Percentiles rank a stretch among this genome's conserved stretches.
Evolutionary conservation across 129 eudicot species (phyloP).

Genomic region (Erigeron canadensis): DNA sequence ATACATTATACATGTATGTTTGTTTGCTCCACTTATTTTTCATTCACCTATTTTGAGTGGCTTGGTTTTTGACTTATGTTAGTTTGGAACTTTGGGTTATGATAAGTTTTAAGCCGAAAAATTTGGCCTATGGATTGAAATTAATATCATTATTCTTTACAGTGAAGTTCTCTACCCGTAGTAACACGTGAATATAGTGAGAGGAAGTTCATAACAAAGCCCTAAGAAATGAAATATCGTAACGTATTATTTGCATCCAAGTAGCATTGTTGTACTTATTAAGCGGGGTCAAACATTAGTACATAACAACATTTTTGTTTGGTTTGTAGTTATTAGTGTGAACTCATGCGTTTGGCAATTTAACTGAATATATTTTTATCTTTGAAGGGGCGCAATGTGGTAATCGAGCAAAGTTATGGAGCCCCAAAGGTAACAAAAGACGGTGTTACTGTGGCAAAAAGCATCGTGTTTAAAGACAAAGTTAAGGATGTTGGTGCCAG

Average conservation of each 20-base stretch:
- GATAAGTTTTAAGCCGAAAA: no score
- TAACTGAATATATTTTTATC: neutral
- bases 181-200: neutral
- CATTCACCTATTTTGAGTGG: no score
- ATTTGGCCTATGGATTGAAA: neutral
- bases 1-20: no score
- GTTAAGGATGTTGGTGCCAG: conserved; percentile 72
- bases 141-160: neutral
- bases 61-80: no score
- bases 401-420: conserved; percentile 72
- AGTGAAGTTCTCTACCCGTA: neutral
- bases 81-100: no score
- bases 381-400: conserved; percentile 70
- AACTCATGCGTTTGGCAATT: neutral
- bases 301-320: neutral
- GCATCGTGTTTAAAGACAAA: conserved; percentile 73
- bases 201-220: neutral
- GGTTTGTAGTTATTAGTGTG: neutral
- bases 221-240: neutral
- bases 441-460: conserved; percentile 84
- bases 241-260: neutral
- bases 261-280: neutral
- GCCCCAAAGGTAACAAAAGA: conserved; percentile 87
- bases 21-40: no score
- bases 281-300: neutral